Base-by-base conservation (phyloP, 257 asterid genomes). In the Avicennia marina region DNA sequence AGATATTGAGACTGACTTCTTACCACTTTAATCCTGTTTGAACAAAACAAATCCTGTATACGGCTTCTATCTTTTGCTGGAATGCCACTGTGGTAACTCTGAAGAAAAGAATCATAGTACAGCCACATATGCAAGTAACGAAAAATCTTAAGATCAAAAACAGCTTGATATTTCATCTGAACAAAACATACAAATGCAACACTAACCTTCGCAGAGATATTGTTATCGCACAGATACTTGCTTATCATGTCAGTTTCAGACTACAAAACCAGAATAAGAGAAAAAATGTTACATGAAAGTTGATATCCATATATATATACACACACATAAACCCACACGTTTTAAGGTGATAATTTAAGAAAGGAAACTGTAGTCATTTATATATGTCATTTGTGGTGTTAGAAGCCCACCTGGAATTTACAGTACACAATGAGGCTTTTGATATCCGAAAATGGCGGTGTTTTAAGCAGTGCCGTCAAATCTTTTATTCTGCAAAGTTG, bases 21-120 rank as follows among this genome's bases (percentile, higher is more conserved):
- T 78, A 91, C 97, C 95, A 88, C 98, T 75, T 85, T 72, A 56
- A 88, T 75, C 89, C 69, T 91, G 87, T 89, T 89, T 57, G 87
- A 72, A 82, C 95, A 91, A 74, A 91, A 91, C 46, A 66, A 44
- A 10, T 91, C 95, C 75, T 88, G 98, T 44, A 71, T 60, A 19
- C 89, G 85, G 26, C 75, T 72, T 64, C 98, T 83, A 51, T 91
- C 94, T 63, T 91, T 86, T 53, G 95, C 76, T 56, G 91, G 91
- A 75, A 88, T 70, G 54, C 87, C 91, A 72, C 97, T 84, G 75
- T 93, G 98, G 66, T 89, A 93, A 84, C 95, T 83, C 97, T 88
- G 86, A 44, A 56, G 39, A 69, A 72, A 34, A 58, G 52, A 16
- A n/a, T 15, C 18, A 25, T 34, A 48, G 1, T 13, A n/a, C 61